These are phyloP conservation scores for Nothophaeocryptopus gaeumannii DNA, from an alignment of 2,329 filamentous ascomycete genomes.

Conservation along the genomic window DNA sequence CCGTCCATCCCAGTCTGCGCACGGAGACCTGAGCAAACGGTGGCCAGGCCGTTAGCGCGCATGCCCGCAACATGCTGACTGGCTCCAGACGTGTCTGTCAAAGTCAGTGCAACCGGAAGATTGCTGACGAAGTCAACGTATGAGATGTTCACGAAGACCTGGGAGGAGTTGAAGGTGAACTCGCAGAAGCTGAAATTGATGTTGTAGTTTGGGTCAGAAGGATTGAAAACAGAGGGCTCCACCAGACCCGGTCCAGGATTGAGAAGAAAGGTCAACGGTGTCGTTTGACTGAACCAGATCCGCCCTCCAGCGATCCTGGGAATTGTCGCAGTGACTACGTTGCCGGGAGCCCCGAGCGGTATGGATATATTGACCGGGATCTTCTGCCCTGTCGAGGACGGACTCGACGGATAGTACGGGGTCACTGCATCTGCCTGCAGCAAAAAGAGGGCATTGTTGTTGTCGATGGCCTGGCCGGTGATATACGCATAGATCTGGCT, in stretches of 20 bases:
- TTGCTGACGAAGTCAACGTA: conserved; percentile 42
- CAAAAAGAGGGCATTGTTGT: conserved; percentile 34
- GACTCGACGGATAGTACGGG: conserved; percentile 37
- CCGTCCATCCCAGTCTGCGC: conserved; percentile 57
- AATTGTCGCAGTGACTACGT: conserved; percentile 33
- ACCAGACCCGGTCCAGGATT: conserved; percentile 39
- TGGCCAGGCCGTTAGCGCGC: conserved; percentile 54
- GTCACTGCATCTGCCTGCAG: conserved; percentile 35
- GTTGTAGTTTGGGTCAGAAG: conserved; percentile 45
- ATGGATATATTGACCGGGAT: conserved; percentile 45
- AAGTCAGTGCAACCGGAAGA: conserved; percentile 41
- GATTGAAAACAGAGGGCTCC: conserved; percentile 38
- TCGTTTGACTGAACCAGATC: conserved; percentile 38
- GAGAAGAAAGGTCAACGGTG: conserved; percentile 33
- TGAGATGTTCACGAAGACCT: conserved; percentile 48
- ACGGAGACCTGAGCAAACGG: conserved; percentile 53
- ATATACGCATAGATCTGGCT: conserved; percentile 47
- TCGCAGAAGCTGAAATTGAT: conserved; percentile 47
- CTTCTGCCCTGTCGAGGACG: conserved; percentile 32
- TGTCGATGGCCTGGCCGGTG: conserved; percentile 43
- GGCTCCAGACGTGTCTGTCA: conserved; percentile 37
- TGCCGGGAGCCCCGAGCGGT: conserved; percentile 39
- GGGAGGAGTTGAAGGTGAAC: conserved; percentile 48
- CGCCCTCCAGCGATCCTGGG: conserved; percentile 38
- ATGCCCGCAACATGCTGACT: conserved; percentile 58